These are phyloP conservation scores for Rhodocollybia butyracea DNA, from an alignment of 768 basidiomycete species.

Conservation along the genomic window DNA sequence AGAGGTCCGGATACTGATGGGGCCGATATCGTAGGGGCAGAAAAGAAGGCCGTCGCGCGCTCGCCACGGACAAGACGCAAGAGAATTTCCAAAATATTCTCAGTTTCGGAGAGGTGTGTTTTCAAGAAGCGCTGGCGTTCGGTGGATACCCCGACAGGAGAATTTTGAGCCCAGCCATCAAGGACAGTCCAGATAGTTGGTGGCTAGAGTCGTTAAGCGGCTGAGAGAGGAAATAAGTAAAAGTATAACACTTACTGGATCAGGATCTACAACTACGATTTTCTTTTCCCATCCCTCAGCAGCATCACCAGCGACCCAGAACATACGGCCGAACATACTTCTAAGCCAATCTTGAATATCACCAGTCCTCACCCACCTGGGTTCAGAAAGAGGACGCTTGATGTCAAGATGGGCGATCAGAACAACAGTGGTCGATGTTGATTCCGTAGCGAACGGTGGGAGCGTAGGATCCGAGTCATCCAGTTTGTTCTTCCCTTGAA, in stretches of 20 bases:
- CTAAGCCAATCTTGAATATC: conserved; percentile 92
- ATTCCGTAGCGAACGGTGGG: conserved; percentile 64
- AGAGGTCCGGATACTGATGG: conserved; percentile 67
- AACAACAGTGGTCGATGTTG: conserved; percentile 54
- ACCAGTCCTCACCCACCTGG: conserved; percentile 95
- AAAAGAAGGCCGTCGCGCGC: conserved; percentile 68
- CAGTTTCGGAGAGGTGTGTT: conserved; percentile 80
- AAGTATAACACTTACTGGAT: conserved; percentile 64
- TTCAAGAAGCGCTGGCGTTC: conserved; percentile 88
- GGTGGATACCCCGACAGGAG: conserved; percentile 65
- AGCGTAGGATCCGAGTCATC: conserved; percentile 58
- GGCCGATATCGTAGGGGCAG: conserved; percentile 56
- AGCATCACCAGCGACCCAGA: conserved; percentile 79
- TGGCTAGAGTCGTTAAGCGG: conserved; percentile 45
- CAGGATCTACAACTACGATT: conserved; percentile 88
- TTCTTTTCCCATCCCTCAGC: conserved; percentile 95
- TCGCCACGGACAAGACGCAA: conserved; percentile 90
- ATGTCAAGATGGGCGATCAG: conserved; percentile 82
- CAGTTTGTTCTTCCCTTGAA: conserved; percentile 38
- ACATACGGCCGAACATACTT: conserved; percentile 85
- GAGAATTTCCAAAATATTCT: conserved; percentile 91
- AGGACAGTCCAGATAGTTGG: conserved; percentile 90
- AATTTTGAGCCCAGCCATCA: conserved; percentile 87
- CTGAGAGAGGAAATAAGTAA: not conserved
- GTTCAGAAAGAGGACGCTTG: conserved; percentile 86